A percentile compares a stretch with the other conserved stretches of the same genome.
Evolutionary conservation across 2,329 filamentous ascomycete genomes (phyloP).

Genomic region (Cladobotryum mycophilum): DNA sequence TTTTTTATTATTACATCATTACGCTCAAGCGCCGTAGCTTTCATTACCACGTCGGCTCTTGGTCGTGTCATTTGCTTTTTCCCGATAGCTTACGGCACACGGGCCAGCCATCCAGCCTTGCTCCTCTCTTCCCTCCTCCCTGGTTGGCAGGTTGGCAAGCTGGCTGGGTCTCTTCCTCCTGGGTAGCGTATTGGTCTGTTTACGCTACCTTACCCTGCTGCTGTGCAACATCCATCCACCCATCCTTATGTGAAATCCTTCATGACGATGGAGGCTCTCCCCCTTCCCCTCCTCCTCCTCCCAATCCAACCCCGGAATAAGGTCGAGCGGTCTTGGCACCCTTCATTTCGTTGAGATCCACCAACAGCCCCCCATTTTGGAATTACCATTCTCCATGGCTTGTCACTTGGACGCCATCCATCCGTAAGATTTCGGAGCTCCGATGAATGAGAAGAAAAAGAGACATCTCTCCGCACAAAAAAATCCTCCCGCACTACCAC

Average conservation of each 20-base stretch:
- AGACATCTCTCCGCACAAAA: too few relatives aligned
- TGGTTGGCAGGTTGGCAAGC: too few relatives aligned
- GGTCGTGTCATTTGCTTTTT: not conserved
- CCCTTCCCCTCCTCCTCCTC: not conserved
- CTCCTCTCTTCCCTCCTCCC: not conserved
- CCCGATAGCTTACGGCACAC: not conserved
- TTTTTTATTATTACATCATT: not conserved
- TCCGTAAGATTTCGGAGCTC: not conserved
- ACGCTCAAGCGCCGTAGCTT: not conserved
- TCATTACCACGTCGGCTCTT: not conserved
- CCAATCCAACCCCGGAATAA: too few relatives aligned
- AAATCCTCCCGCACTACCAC: not conserved
- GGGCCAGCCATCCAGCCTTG: not conserved
- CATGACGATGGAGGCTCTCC: not conserved
- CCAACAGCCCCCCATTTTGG: not conserved
- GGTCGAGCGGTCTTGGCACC: not conserved
- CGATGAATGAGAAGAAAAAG: not conserved
- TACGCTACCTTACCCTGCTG: too few relatives aligned
- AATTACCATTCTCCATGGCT: not conserved
- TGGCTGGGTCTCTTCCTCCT: not conserved
- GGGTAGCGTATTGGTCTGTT: not conserved
- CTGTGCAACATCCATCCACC: not conserved
- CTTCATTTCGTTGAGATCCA: not conserved
- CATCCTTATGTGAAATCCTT: not conserved
- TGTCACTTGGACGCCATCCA: not conserved